These are phyloP conservation scores for Russula virescens DNA, from an alignment of 768 basidiomycete genomes.

Conservation along the genomic window DNA sequence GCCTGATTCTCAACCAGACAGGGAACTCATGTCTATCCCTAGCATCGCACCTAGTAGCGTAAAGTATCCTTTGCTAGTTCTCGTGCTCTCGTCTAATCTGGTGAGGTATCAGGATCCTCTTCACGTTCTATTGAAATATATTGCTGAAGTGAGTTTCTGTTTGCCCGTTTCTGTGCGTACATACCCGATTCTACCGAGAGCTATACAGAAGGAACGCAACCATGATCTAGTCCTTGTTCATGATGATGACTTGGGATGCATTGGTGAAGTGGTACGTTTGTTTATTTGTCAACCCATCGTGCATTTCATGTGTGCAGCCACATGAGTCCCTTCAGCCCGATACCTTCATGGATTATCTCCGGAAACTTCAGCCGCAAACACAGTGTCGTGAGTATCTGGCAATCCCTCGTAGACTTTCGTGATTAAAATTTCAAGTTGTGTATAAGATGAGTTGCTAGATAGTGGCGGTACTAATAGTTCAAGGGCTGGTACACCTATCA, in stretches of 20 bases:
- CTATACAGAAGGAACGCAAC: not conserved
- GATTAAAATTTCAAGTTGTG: not conserved
- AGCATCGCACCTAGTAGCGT: too few species aligned
- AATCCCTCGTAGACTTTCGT: not conserved
- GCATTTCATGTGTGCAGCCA: not conserved
- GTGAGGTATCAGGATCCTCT: not conserved
- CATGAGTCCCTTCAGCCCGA: not conserved
- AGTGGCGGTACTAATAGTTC: not conserved
- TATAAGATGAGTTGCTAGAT: not conserved
- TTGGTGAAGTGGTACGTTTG: not conserved
- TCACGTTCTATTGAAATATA: not conserved
- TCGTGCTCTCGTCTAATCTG: not conserved
- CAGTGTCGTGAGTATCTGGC: not conserved
- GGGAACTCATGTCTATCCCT: not conserved
- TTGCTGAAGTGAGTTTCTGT: not conserved
- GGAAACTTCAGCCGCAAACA: not conserved
- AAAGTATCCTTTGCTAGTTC: not conserved
- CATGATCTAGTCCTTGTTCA: not conserved
- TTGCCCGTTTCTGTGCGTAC: too few species aligned
- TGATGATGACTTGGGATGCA: not conserved
- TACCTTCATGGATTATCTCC: not conserved
- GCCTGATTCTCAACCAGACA: too few species aligned
- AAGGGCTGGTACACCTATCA: not conserved
- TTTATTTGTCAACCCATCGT: not conserved
- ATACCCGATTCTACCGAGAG: not conserved